Conservation (phyloP, 1,284 basidiomycete genomes). For the Irpex lacteus region DNA sequence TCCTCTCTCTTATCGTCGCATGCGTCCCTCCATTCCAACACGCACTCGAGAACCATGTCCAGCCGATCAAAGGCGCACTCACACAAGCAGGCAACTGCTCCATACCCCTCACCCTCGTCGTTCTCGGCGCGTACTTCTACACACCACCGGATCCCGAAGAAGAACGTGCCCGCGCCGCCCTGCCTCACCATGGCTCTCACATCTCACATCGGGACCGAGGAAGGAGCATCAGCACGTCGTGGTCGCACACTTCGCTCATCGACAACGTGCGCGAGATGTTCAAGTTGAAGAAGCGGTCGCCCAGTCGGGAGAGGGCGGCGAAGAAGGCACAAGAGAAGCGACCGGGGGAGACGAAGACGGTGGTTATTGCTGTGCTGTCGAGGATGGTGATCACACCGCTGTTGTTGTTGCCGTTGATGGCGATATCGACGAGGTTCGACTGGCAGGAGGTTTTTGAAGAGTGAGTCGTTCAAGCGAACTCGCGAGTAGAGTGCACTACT, state of each 20-base stretch:
- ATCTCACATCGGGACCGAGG: slow-evolving; percentile 4
- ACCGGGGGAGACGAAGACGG: slow-evolving; percentile 78
- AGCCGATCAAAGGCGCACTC: slow-evolving; percentile 73
- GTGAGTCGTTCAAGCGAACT: slow-evolving; percentile 41
- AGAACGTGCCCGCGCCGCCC: slow-evolving; percentile 10
- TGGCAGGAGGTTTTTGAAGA: slow-evolving; percentile 69
- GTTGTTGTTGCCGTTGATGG: slow-evolving; percentile 72
- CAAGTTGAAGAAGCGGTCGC: slow-evolving; percentile 24
- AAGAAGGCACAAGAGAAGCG: slow-evolving; percentile 19
- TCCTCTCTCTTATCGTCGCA: slow-evolving; percentile 80
- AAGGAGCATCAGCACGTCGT: slow-evolving; percentile 18
- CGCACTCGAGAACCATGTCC: slow-evolving; percentile 56
- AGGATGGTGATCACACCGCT: slow-evolving; percentile 88
- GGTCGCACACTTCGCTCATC: slow-evolving; percentile 35
- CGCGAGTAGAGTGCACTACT: slow-evolving; percentile 10
- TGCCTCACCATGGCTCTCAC: slow-evolving; percentile 18
- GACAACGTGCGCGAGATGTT: slow-evolving; percentile 43
- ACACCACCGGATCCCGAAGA: slow-evolving; percentile 28
- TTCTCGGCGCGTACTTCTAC: slow-evolving; percentile 92
- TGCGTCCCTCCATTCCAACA: slow-evolving; percentile 76
- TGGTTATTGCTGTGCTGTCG: slow-evolving; percentile 73
- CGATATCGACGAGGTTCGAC: slow-evolving; percentile 58
- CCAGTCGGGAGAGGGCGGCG: slow-evolving; percentile 13
- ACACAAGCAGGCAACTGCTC: slow-evolving; percentile 76
- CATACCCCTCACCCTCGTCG: slow-evolving; percentile 87